Percentiles rank a stretch among this genome's conserved stretches.
Evolutionary conservation across 352 stramenopile genomes (phyloP).

Genomic region (Globisporangium alternatum): DNA sequence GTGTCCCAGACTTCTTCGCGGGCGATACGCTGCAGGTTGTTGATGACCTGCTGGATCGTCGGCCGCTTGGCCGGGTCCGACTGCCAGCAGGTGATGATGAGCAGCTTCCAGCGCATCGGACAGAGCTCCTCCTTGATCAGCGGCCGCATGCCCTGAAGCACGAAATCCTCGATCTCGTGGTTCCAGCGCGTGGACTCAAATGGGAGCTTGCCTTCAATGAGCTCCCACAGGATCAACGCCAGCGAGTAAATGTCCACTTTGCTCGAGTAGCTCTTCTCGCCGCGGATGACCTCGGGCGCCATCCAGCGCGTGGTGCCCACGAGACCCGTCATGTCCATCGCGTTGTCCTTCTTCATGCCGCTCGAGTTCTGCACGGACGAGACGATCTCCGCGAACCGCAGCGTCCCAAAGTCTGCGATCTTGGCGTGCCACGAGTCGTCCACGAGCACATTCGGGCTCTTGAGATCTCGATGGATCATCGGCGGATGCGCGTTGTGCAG

Average conservation of each 20-base stretch:
- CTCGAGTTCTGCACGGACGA: slow-evolving; percentile 56
- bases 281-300: slow-evolving; percentile 87
- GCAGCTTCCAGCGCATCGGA: slow-evolving; percentile 70
- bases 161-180: slow-evolving; percentile 82
- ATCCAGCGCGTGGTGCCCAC: slow-evolving; percentile 89
- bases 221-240: slow-evolving; percentile 84
- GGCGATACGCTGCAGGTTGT: slow-evolving; percentile 73
- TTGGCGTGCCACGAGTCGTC: slow-evolving; percentile 89
- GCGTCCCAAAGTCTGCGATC: slow-evolving; percentile 88
- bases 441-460: slow-evolving; percentile 89
- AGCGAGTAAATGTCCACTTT: slow-evolving; percentile 91
- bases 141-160: slow-evolving; percentile 66
- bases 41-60: slow-evolving; percentile 86
- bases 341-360: slow-evolving; percentile 23
- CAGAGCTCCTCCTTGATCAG: slow-evolving; percentile 66
- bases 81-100: slow-evolving; percentile 84
- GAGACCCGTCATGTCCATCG: slow-evolving; percentile 82
- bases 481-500: slow-evolving; percentile 86
- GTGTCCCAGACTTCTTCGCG: slow-evolving; percentile 75
- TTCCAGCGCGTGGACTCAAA: slow-evolving; percentile 85
- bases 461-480: slow-evolving; percentile 91
- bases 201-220: slow-evolving; percentile 80
- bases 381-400: slow-evolving; percentile 86
- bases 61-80: slow-evolving; percentile 75
- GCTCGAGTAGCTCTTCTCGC: slow-evolving; percentile 82